These are phyloP conservation scores for Apiospora koreana DNA, from an alignment of 2,329 filamentous ascomycete species.

Conservation along the genomic window DNA sequence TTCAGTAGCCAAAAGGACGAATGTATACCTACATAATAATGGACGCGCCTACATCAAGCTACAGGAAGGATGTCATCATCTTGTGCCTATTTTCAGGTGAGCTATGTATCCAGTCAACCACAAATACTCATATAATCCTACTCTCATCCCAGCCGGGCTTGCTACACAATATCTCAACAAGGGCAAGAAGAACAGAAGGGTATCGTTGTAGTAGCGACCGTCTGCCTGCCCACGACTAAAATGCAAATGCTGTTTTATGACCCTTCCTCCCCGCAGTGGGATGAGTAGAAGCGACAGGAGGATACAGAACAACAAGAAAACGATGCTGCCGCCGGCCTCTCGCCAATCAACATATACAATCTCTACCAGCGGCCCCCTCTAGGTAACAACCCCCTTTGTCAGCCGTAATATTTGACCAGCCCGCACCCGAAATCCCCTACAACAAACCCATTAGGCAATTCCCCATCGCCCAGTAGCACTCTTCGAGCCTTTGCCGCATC, in stretches of 20 bases:
- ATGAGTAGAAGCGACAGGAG: neutral
- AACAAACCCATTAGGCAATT: neutral
- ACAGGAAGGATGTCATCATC: no score
- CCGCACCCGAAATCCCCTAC: neutral
- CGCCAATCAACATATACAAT: neutral
- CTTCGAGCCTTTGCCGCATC: conserved; percentile 13
- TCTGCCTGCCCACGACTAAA: neutral
- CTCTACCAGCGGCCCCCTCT: neutral
- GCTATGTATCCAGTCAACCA: no score
- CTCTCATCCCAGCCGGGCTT: neutral
- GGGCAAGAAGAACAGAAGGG: neutral
- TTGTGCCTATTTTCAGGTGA: no score
- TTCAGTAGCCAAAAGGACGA: no score
- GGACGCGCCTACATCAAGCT: no score
- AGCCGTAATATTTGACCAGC: neutral
- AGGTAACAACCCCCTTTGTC: neutral
- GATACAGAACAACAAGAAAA: neutral
- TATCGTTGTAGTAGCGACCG: conserved; percentile 4
- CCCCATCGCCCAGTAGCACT: conserved; percentile 2
- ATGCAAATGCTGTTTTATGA: neutral
- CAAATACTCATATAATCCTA: neutral
- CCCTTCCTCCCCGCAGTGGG: neutral
- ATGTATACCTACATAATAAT: no score
- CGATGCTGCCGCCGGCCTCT: neutral
- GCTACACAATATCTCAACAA: neutral